These are phyloP conservation scores for Gaultheria prostrata DNA, from an alignment of 148 eudicot genomes.

Conservation along the genomic window DNA sequence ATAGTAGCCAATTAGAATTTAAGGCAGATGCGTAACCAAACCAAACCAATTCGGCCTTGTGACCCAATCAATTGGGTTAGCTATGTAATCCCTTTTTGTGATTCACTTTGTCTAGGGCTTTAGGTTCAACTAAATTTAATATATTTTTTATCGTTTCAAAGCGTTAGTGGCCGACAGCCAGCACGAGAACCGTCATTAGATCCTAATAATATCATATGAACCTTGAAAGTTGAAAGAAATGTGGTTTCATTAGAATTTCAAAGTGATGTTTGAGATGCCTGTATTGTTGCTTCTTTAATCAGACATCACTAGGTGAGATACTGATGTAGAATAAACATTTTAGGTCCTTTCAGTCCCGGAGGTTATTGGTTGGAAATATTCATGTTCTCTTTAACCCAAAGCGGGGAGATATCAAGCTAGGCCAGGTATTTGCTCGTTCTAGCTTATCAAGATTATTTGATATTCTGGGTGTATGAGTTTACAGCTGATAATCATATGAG, in stretches of 20 bases:
- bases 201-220: background rate
- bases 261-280: background rate
- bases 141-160: background rate
- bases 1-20: background rate
- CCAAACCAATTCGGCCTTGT: background rate
- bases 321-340: slow-evolving; percentile 5
- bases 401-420: slow-evolving; percentile 90
- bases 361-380: slow-evolving; percentile 73
- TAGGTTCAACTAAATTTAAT: background rate
- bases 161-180: background rate
- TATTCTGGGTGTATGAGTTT: slow-evolving; percentile 1
- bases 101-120: background rate
- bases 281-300: background rate
- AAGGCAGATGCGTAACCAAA: background rate
- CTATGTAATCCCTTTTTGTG: background rate
- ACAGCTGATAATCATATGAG: background rate
- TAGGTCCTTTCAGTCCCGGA: slow-evolving; percentile 39
- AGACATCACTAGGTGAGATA: background rate
- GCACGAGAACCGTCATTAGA: background rate
- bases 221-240: background rate
- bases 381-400: slow-evolving; percentile 83
- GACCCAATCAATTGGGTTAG: background rate
- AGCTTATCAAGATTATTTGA: slow-evolving; percentile 4
- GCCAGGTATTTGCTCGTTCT: slow-evolving; percentile 59
- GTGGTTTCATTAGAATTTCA: background rate